Base-by-base conservation (phyloP, 2,329 filamentous ascomycete species). In the Alternaria tenuissima region DNA sequence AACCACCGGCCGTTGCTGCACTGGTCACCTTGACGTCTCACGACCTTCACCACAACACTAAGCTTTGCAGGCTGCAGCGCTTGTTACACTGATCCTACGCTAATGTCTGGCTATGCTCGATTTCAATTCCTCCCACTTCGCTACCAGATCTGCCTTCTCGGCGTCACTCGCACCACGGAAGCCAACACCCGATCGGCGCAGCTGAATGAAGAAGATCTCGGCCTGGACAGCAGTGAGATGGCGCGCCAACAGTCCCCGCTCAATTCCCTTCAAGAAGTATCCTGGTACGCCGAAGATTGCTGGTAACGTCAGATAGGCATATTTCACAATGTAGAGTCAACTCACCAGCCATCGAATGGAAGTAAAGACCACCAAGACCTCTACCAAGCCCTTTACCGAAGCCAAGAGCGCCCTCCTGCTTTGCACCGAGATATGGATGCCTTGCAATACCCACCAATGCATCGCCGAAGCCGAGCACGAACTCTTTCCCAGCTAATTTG, bases 371-470 rank as follows among this genome's bases (percentile, higher is more conserved):
- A 1, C 28, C 55, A 0, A 65, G 54, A 3, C 76, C 78, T 57
- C 76, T 78, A 0, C 70, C 72, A 1, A 80, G 53, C 0, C 78
- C 67, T 22, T 68, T 66, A 5, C 51, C 73, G 4, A 93, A 81
- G 1, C 93, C 93, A 4, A 80, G 81, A 3, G 80, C 71, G 2
- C 87, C 87, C 59, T 87, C 85, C 63, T 90, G 85, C 69, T 84
- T 85, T 11, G 85, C 86, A n/a, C 88, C 92, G 54, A 84, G 84
- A 2, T 89, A 75, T 0, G 92, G 93, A 65, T 94, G 91, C 0
- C 87, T 93, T 9, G 93, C 84, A 1, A 95, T 80, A 0, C 92
- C 92, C 1, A 90, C 87, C 22, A 94, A 86, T 2, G 91, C 92
- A 70, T 94, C 91, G 72, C 87, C 93, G 30, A 95, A 80, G 0